Evolutionary conservation across 306 rosid genomes (phyloP).

Genomic region (Vicia sativa): DNA sequence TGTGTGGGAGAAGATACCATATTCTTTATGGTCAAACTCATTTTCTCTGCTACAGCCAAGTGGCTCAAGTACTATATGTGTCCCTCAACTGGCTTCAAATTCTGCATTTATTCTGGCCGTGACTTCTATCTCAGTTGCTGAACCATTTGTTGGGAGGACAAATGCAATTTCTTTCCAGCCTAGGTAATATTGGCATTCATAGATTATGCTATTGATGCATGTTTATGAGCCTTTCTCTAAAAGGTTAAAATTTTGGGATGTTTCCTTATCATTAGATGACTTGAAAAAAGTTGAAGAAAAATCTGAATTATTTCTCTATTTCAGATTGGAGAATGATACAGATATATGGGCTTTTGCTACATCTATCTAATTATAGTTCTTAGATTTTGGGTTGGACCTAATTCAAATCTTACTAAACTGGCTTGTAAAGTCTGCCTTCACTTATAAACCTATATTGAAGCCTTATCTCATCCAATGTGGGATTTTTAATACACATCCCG

Average conservation of each 20-base stretch:
- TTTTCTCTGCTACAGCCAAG: conserved; percentile 82
- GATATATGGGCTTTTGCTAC: neutral
- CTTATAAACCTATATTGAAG: too few relatives aligned
- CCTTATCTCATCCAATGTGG: too few relatives aligned
- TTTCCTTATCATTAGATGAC: conserved; percentile 22
- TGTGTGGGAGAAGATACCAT: conserved; percentile 43
- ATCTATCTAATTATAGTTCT: neutral
- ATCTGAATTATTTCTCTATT: neutral
- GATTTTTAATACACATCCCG: too few relatives aligned
- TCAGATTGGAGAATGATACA: conserved; percentile 14
- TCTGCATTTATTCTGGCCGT: conserved; percentile 74
- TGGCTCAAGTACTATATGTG: conserved; percentile 81
- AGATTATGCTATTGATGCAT: conserved; percentile 11
- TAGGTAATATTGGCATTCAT: conserved; percentile 53
- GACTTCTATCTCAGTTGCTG: conserved; percentile 69
- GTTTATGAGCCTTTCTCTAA: neutral
- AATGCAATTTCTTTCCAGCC: conserved; percentile 91
- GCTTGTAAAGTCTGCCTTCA: too few relatives aligned
- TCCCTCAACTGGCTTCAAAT: conserved; percentile 71
- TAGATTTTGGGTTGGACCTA: too few relatives aligned
- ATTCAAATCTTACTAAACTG: too few relatives aligned
- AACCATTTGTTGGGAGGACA: conserved; percentile 75
- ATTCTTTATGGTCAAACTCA: conserved; percentile 73
- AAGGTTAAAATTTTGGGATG: conserved; percentile 1
- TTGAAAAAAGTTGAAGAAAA: neutral